These are phyloP conservation scores for Cryptococcus sp. DNA, from an alignment of 1,284 basidiomycete species.

Conservation along the genomic window DNA sequence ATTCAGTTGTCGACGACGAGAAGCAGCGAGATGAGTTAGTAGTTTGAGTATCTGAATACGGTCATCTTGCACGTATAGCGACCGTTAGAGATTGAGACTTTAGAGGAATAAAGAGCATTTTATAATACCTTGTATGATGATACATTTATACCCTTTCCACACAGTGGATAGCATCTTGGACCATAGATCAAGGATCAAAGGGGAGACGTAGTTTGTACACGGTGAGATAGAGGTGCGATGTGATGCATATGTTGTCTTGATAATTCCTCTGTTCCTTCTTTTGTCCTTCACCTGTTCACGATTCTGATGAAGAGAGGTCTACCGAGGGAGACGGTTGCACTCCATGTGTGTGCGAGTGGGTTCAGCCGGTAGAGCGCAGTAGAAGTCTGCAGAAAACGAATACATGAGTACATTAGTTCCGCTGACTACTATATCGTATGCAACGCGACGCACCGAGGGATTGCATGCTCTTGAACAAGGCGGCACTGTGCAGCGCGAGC, in stretches of 20 bases:
- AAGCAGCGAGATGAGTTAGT: no score
- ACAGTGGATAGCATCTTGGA: no score
- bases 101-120: no score
- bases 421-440: not conserved
- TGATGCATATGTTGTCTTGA: not conserved
- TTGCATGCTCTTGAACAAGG: slow-evolving; percentile 75
- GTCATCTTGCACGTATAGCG: no score
- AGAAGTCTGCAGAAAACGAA: slow-evolving; percentile 61
- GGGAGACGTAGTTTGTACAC: no score
- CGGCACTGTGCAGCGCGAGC: slow-evolving; percentile 69
- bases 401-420: slow-evolving; percentile 51
- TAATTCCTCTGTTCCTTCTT: not conserved
- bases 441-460: slow-evolving; percentile 21
- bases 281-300: not conserved
- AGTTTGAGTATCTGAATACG: no score
- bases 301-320: not conserved
- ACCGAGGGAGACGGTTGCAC: slow-evolving; percentile 65
- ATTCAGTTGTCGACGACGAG: no score
- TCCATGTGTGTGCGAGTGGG: slow-evolving; percentile 72
- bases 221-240: not conserved
- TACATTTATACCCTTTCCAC: no score
- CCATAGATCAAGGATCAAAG: no score
- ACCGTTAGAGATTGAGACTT: no score
- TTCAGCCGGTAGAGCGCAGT: slow-evolving; percentile 72
- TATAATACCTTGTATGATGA: no score